Evolutionary conservation across 2,329 filamentous ascomycete genomes (phyloP), one percentile per base, ranked within the genome.

Genomic region (Thielaviopsis populi): DNA sequence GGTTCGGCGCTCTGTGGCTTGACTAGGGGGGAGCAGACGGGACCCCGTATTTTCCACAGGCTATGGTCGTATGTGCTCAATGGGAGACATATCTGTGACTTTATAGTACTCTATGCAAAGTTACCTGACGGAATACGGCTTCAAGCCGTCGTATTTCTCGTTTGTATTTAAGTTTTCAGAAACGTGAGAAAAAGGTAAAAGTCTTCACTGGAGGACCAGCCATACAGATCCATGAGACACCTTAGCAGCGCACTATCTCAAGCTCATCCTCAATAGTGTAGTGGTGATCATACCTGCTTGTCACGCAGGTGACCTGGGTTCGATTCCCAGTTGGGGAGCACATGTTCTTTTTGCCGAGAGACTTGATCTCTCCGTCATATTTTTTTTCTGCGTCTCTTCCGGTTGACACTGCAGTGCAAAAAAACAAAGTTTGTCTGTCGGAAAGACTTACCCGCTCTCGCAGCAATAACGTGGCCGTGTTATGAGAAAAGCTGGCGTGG

Each of bases 271-370:
- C 62, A 63, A 46, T 63, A 63, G 62, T 37, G 33, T 37, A 37
- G 33, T 37, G 33, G 33, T 37, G 33, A 37, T 37, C 33, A 37
- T 37, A 37, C 62, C 53, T 63, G 62, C 62, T 60, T 50, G 62
- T 60, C 62, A 64, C 54, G 62, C 62, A 64, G 62, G 62, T 64
- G 62, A 60, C 62, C 54, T 64, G 42, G 62, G 62, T 64, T 53
- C 42, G 62, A 64, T 64, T 64, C 54, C 62, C 62, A 64, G 43
- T 50, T 64, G 62, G 62, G 62, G 33, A 62, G 60, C 27, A 15
- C 37, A n/a, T n/a, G n/a, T 27, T 24, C 19, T 40, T 37, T 53
- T 46, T 37, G 33, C 33, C 10, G 33, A 8, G 1, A 4, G 8
- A 37, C 7, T 4, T 7, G 10, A 4, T 37, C 33, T 8, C 33